Evolutionary conservation across 2,329 filamentous ascomycete genomes (phyloP), one percentile per base, ranked within the genome.

Genomic region (Fusarium verticillioides): DNA sequence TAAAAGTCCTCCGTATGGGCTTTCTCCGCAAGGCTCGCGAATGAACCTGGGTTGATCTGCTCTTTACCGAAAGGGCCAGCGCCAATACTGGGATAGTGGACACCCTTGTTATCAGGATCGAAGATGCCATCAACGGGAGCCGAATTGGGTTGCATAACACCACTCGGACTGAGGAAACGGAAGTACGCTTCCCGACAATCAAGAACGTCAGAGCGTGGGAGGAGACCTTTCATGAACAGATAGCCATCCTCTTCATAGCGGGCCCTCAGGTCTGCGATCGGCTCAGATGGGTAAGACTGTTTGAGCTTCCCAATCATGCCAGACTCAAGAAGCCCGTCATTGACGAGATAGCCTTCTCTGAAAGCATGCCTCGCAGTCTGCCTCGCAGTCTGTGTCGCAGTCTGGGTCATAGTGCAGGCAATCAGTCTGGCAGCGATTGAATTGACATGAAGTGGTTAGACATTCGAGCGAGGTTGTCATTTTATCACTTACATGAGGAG

Each of bases 1-100:
- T 66, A 72, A n/a, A 69, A 73, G 10, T 47, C 5, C 28, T 72
- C 66, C 1, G 59, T 64, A n/a, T 73, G 69, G 6, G 69, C 62
- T 23, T 72, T 49, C 16, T 70, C 59, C 3, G 60, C 70, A 16
- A 73, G 40, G n/a, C 34, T 46, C 9, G 57, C 65, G 30, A 73
- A 72, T 2, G 63, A 72, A 7, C 56, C 70, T 9, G 66, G 69
- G 1, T 37, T 57, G 10, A 34, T 58, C 18, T 63, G 64, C 6
- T 53, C 47, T 9, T 57, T 44, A 9, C 50, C 15, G 2, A 40
- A 54, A 11, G 64, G 60, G 5, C 68, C 63, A 1, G 60, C 64
- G 6, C 70, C 68, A 19, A 73, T 56, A 18, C 68, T 72, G 1
- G 68, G 68, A 30, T 60, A 72, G 36, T 72, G 37, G 5, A 50